Evolutionary conservation across 2,329 filamentous ascomycete species (phyloP).

Genomic region (Exophiala phaeomuriformis): DNA sequence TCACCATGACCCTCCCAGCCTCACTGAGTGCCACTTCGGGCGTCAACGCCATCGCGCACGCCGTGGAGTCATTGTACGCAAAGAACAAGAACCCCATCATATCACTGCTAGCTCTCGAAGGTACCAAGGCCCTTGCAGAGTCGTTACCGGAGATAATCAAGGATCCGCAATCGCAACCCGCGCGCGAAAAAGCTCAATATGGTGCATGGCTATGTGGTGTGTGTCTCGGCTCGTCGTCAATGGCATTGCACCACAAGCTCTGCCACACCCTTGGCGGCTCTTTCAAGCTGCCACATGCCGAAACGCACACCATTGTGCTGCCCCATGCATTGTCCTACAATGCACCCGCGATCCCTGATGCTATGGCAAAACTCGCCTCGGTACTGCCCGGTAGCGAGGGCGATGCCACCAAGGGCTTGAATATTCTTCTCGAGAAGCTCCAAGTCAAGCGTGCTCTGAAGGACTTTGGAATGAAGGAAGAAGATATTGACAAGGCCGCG

Average conservation of each 20-base stretch:
- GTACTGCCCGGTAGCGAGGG: conserved; percentile 51
- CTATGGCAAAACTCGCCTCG: conserved; percentile 48
- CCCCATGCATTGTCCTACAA: conserved; percentile 60
- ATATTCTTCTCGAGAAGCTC: conserved; percentile 48
- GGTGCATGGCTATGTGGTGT: conserved; percentile 59
- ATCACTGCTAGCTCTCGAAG: conserved; percentile 52
- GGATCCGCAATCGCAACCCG: conserved; percentile 38
- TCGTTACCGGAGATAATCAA: conserved; percentile 49
- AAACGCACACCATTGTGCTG: conserved; percentile 57
- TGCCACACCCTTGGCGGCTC: conserved; percentile 58
- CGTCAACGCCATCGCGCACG: conserved; percentile 60
- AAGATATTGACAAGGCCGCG: conserved; percentile 53
- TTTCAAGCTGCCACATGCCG: conserved; percentile 58
- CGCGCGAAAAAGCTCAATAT: conserved; percentile 50
- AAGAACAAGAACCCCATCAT: conserved; percentile 56
- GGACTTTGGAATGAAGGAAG: conserved; percentile 53
- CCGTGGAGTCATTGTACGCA: conserved; percentile 58
- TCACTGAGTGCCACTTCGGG: conserved; percentile 52
- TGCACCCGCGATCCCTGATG: conserved; percentile 47
- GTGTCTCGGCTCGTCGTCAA: conserved; percentile 53
- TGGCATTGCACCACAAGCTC: conserved; percentile 62
- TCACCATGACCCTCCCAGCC: conserved; percentile 53
- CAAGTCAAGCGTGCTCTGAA: conserved; percentile 48
- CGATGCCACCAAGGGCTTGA: conserved; percentile 52
- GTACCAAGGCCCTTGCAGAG: conserved; percentile 46